These are phyloP conservation scores for Lachnellula arida DNA, from an alignment of 2,329 filamentous ascomycete species.

Conservation along the genomic window DNA sequence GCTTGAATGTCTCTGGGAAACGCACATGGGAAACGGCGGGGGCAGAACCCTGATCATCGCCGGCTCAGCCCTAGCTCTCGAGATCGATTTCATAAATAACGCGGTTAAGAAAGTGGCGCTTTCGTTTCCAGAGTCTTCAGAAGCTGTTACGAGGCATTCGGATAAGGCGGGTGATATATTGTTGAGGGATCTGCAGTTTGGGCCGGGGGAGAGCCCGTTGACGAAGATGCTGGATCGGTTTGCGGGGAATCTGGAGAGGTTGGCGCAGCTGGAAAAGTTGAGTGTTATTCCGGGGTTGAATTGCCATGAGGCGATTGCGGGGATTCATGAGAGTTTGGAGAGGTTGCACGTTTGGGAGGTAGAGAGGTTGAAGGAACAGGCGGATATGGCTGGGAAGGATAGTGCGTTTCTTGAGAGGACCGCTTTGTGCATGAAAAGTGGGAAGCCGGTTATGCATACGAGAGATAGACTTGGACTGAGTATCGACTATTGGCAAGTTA, in stretches of 20 bases:
- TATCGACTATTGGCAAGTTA: conserved; percentile 73
- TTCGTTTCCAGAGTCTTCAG: conserved; percentile 55
- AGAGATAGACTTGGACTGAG: conserved; percentile 62
- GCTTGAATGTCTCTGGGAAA: conserved; percentile 60
- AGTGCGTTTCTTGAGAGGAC: conserved; percentile 35
- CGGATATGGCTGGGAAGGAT: conserved; percentile 39
- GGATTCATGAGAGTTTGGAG: conserved; percentile 65
- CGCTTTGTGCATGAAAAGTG: conserved; percentile 62
- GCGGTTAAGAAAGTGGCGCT: conserved; percentile 59
- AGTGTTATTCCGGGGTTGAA: conserved; percentile 65
- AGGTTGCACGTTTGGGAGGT: conserved; percentile 69
- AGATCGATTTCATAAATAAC: conserved; percentile 58
- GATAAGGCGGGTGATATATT: conserved; percentile 62
- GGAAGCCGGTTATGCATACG: conserved; percentile 66
- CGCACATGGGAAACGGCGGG: conserved; percentile 41
- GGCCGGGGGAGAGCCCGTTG: conserved; percentile 55
- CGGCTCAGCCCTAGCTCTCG: conserved; percentile 55
- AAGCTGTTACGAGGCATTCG: conserved; percentile 55
- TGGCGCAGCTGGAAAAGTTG: conserved; percentile 67
- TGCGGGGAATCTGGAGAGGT: conserved; percentile 63
- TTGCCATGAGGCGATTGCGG: conserved; percentile 72
- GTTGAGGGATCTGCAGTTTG: conserved; percentile 56
- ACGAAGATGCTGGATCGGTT: conserved; percentile 69
- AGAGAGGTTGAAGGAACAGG: conserved; percentile 49
- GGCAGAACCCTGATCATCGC: conserved; percentile 56